Conservation (phyloP, 768 basidiomycete genomes). For the Mycena vitilis region DNA sequence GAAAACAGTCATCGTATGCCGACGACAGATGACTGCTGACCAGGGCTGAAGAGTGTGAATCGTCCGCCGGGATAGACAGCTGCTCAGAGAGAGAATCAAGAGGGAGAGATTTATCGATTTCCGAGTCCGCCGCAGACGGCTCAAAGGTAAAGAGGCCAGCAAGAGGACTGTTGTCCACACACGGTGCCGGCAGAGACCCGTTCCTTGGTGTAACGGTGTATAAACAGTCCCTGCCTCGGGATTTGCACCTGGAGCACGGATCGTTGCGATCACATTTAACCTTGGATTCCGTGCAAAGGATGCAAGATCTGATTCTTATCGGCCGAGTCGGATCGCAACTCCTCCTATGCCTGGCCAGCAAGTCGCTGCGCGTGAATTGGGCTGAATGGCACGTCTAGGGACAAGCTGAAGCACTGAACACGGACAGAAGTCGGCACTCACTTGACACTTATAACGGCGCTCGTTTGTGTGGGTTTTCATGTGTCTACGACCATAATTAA, state of each 20-base stretch:
- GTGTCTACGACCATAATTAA: slow-evolving; percentile 51
- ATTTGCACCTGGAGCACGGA: slow-evolving; percentile 68
- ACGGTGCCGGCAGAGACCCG: slow-evolving; percentile 27
- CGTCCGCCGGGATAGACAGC: slow-evolving; percentile 4
- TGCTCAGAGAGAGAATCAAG: slow-evolving; percentile 15
- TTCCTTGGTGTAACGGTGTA: slow-evolving; percentile 49
- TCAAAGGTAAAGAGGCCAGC: slow-evolving; percentile 25
- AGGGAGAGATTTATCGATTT: background rate
- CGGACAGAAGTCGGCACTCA: slow-evolving; percentile 41
- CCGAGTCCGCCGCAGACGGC: background rate
- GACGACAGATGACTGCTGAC: slow-evolving; percentile 54
- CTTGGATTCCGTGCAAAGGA: slow-evolving; percentile 70
- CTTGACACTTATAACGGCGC: slow-evolving; percentile 67
- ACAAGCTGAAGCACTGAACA: slow-evolving; percentile 19
- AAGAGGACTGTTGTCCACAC: slow-evolving; percentile 35
- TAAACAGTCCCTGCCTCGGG: slow-evolving; percentile 64
- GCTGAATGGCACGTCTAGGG: slow-evolving; percentile 63
- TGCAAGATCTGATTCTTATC: slow-evolving; percentile 67
- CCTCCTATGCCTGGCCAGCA: slow-evolving; percentile 71
- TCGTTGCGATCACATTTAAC: slow-evolving; percentile 70
- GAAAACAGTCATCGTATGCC: slow-evolving; percentile 56
- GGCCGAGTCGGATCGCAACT: slow-evolving; percentile 54
- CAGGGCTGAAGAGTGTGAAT: slow-evolving; percentile 29
- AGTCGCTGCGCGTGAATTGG: slow-evolving; percentile 74
- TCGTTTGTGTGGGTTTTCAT: slow-evolving; percentile 71